Evolutionary conservation across 805 yeast genomes (phyloP), one percentile per base, ranked within the genome.

Genomic region (Starmerella sp.): DNA sequence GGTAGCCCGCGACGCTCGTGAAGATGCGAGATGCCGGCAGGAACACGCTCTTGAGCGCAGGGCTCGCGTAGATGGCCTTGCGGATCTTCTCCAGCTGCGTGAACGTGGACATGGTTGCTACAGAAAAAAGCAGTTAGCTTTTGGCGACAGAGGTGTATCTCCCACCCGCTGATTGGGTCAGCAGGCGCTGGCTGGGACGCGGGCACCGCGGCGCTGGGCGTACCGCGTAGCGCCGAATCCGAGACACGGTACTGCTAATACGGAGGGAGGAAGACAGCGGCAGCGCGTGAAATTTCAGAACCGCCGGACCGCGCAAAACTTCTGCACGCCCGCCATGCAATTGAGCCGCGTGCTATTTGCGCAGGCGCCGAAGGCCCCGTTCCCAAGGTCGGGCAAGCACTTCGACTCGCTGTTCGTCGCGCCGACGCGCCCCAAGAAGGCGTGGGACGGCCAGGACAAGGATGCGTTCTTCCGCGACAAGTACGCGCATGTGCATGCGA

Each of bases 1-100:
- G 86, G 86, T 93, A 93, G 57, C 97, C 97, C 55, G 95, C 77
- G 62, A 78, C 77, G 62, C 82, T 75, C 63, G 79, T 75, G 73
- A 84, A 90, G 63, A 80, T 75, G 67, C 82, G 79, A 48, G 97
- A 85, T 41, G 83, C 77, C 61, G 98, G 97, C 35, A 83, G 78
- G 61, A 86, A 76, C 62, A 90, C 70, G 69, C 83, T 81, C 62
- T 85, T 79, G 67, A 93, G 79, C 50, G 80, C 68, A 53, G 97
- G 95, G 62, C 88, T 79, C 64, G 82, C 83, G 69, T 85, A 78
- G 67, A 91, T 83, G 76, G 75, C 83, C 70, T 87, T 91, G 63
- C 88, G 61, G 63, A 69, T 69, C 61, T 60, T 63, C 62, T 69
- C 70, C 59, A 69, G 62, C 65, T 68, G 71, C 42, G 69, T 65